Percentiles rank a stretch among this genome's conserved stretches.
These are phyloP conservation scores for Dalbergia cultrata DNA, from an alignment of 306 rosid genomes.

Conservation along the genomic window DNA sequence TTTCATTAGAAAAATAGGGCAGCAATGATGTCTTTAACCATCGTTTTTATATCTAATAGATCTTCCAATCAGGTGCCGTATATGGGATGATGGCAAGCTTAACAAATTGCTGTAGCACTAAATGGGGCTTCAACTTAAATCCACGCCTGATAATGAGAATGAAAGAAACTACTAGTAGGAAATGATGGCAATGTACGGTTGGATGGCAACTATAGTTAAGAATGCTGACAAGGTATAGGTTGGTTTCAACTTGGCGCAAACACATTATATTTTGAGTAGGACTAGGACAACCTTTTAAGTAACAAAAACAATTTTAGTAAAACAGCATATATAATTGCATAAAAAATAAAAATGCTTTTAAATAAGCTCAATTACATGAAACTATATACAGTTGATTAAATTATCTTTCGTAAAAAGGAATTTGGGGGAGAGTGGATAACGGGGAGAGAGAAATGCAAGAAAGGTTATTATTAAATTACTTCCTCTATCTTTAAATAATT, in stretches of 20 bases:
- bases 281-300: background rate
- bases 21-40: no score
- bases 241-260: background rate
- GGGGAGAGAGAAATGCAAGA: no score
- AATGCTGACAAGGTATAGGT: background rate
- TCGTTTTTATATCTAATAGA: no score
- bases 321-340: background rate
- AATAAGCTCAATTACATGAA: no score
- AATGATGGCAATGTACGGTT: background rate
- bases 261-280: background rate
- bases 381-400: no score
- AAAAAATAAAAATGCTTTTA: no score
- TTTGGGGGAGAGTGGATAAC: no score
- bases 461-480: no score
- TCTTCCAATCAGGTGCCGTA: background rate
- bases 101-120: background rate
- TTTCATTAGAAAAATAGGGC: no score
- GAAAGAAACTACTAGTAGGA: background rate
- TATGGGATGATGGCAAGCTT: background rate
- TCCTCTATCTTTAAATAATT: no score
- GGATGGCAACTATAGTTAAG: background rate
- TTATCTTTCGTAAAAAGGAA: no score
- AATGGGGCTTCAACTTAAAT: background rate
- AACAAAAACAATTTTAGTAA: background rate
- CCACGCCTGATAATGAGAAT: background rate